Evolutionary conservation across 1,284 basidiomycete genomes (phyloP).

Genomic region (Farysia itapuensis): DNA sequence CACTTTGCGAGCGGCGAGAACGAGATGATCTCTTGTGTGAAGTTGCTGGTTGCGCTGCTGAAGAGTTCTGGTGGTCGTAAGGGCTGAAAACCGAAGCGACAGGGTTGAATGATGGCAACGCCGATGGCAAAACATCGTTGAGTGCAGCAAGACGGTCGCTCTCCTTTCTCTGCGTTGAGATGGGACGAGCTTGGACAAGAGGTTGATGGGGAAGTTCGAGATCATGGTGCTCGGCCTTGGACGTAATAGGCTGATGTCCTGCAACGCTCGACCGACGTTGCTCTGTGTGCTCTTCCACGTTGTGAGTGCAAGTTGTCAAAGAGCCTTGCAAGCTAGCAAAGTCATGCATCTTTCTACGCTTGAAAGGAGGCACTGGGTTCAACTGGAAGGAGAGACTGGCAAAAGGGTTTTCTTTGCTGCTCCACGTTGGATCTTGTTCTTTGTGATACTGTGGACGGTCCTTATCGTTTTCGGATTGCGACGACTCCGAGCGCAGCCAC

Average conservation of each 20-base stretch:
- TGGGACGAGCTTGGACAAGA: no score
- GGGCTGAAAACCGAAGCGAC: not conserved
- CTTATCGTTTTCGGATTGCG: no score
- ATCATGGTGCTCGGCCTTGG: no score
- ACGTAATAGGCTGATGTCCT: no score
- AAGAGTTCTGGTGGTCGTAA: not conserved
- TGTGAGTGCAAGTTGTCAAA: not conserved
- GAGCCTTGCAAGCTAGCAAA: not conserved
- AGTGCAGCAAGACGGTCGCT: no score
- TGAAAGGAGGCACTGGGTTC: constrained; percentile 14
- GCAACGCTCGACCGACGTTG: not conserved
- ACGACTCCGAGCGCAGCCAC: no score
- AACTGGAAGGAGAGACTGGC: no score
- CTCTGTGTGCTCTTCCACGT: not conserved
- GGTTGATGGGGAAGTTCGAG: no score
- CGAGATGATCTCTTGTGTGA: constrained; percentile 11
- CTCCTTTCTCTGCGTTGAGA: no score
- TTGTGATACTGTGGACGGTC: no score
- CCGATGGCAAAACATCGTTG: not conserved
- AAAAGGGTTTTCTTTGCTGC: no score
- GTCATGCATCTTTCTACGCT: constrained; percentile 18
- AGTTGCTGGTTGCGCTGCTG: not conserved
- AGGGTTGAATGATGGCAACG: not conserved
- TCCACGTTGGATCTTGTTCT: no score
- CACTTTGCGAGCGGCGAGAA: constrained; percentile 28